Percentiles rank a stretch among this genome's conserved stretches.
Conservation (phyloP, 192 early-diverging fungal genomes). For the Chytriomyces sp. region DNA sequence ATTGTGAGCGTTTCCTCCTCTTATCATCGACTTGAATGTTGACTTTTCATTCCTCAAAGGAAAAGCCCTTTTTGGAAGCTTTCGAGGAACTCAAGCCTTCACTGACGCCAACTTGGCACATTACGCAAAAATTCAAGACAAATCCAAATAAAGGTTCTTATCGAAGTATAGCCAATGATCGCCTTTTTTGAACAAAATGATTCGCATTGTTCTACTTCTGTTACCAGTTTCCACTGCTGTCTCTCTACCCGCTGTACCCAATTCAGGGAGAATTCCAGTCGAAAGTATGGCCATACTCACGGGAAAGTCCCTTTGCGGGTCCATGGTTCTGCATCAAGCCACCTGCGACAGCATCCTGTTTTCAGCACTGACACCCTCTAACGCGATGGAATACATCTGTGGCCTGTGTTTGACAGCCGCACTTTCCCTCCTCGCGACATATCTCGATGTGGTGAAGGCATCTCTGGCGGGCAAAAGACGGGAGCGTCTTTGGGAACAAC, state of each 20-base stretch:
- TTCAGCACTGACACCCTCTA: background rate
- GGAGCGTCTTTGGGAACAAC: no score
- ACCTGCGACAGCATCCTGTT: conserved; percentile 16
- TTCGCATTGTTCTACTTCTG: no score
- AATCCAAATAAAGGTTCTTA: conserved; percentile 66
- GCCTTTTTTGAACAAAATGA: background rate
- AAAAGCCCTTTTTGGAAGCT: conserved; percentile 82
- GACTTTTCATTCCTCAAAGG: no score
- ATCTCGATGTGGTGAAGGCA: background rate
- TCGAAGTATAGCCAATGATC: background rate
- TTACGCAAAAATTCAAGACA: conserved; percentile 77
- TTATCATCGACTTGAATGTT: no score
- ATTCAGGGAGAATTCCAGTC: background rate
- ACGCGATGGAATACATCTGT: conserved; percentile 27
- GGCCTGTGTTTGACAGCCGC: conserved; percentile 28
- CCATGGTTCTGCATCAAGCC: conserved; percentile 6
- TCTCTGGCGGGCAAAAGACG: background rate
- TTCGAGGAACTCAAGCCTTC: conserved; percentile 85
- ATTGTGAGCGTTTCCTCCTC: conserved; percentile 35
- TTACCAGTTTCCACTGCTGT: no score
- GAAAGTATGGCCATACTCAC: background rate
- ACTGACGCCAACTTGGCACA: conserved; percentile 83
- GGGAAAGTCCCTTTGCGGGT: conserved; percentile 3
- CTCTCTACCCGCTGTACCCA: no score
- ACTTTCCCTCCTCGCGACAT: background rate